A percentile compares a stretch with the other conserved stretches of the same genome.
These are phyloP conservation scores for Eimeria necatrix DNA, from an alignment of 169 alveolate species.

Conservation along the genomic window DNA sequence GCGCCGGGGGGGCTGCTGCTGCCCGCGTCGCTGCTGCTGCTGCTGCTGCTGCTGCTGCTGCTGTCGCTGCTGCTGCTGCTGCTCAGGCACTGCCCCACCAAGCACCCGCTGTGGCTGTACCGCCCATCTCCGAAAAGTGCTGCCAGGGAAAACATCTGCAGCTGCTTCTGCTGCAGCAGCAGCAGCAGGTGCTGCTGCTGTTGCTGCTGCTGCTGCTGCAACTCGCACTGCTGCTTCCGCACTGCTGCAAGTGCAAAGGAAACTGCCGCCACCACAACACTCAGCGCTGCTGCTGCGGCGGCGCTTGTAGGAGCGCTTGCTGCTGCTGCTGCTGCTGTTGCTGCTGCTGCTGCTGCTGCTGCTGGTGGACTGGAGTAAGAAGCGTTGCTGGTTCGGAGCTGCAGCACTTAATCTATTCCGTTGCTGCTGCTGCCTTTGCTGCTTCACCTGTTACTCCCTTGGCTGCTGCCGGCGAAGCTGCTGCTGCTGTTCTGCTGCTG, in stretches of 20 bases:
- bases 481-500: background rate
- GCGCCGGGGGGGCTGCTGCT: background rate
- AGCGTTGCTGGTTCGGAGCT: background rate
- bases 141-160: background rate
- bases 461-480: slow-evolving; percentile 58
- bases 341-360: slow-evolving; percentile 31
- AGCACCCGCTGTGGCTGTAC: background rate
- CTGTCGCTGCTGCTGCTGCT: slow-evolving; percentile 19
- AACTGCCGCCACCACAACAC: background rate
- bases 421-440: slow-evolving; percentile 41
- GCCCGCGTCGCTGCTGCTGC: background rate
- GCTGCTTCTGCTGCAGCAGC: slow-evolving; percentile 14
- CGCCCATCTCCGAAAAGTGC: background rate
- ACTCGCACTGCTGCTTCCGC: background rate
- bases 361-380: background rate
- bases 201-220: background rate
- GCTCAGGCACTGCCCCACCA: background rate
- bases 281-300: background rate
- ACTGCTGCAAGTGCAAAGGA: background rate
- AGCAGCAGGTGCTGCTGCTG: slow-evolving; percentile 42
- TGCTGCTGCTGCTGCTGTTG: background rate
- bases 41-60: background rate
- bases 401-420: background rate
- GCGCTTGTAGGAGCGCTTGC: background rate
- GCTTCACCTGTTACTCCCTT: background rate